Conservation (phyloP, 108 stramenopile genomes). For the Conticribra weissflogii region DNA sequence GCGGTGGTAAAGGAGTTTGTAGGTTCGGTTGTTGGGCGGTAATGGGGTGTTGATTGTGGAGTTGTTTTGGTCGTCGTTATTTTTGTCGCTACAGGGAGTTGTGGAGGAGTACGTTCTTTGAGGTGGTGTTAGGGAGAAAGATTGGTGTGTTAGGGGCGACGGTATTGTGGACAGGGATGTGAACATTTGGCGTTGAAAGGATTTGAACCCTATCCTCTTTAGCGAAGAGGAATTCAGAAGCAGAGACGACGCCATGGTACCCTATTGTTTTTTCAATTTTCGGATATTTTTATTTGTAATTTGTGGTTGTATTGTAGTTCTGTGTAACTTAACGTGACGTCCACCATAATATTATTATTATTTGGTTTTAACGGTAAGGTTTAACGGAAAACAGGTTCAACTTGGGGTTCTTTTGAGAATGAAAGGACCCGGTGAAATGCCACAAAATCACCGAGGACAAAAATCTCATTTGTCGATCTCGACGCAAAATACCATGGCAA, state of each 20-base stretch:
- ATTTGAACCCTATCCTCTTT: neutral
- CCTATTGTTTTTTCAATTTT: constrained; percentile 1
- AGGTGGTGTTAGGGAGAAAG: neutral
- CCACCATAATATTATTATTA: too few species aligned
- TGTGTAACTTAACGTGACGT: too few species aligned
- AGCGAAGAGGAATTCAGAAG: neutral
- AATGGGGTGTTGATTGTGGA: neutral
- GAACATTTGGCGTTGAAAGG: neutral
- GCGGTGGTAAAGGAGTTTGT: constrained; percentile 49
- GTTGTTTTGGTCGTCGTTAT: neutral
- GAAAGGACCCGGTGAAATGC: too few species aligned
- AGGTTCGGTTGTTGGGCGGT: neutral
- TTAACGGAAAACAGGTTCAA: neutral
- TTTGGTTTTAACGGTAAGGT: neutral
- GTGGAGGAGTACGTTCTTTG: neutral
- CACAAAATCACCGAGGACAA: too few species aligned
- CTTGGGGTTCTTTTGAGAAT: too few species aligned
- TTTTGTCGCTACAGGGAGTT: neutral
- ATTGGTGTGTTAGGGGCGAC: neutral
- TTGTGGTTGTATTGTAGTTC: too few species aligned
- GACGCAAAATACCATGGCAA: constrained; percentile 16
- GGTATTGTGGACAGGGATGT: neutral
- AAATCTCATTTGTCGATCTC: too few species aligned
- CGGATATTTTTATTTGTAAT: too few species aligned
- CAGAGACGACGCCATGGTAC: too few species aligned